These are phyloP conservation scores for Neurospora sp. DNA, from an alignment of 495 filamentous ascomycete genomes.

Conservation along the genomic window DNA sequence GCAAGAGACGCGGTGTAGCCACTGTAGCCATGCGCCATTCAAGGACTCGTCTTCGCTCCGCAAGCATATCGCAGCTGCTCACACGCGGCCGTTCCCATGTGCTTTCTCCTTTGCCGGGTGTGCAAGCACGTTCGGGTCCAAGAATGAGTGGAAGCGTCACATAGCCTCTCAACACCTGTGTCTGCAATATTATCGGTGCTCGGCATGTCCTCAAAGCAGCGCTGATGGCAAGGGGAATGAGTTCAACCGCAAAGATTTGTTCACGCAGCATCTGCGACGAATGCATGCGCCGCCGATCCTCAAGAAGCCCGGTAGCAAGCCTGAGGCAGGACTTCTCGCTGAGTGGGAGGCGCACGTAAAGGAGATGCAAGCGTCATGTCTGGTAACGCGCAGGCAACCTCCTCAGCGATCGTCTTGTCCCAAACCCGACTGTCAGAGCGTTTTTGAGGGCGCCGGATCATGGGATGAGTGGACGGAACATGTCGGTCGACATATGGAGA, in stretches of 20 bases:
- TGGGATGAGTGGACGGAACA: constrained; percentile 93
- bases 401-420: constrained; percentile 61
- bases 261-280: constrained; percentile 86
- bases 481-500: constrained; percentile 81
- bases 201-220: constrained; percentile 55
- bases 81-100: constrained; percentile 70
- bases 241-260: constrained; percentile 89
- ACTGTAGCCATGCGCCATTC: constrained; percentile 47
- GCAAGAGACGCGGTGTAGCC: constrained; percentile 43
- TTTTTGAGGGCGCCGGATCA: constrained; percentile 58
- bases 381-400: constrained; percentile 52
- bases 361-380: constrained; percentile 58
- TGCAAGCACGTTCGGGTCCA: constrained; percentile 72
- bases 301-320: constrained; percentile 38
- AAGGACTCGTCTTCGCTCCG: constrained; percentile 47
- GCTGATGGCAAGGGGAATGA: constrained; percentile 48
- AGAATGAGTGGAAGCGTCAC: constrained; percentile 93
- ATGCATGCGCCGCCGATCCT: constrained; percentile 63
- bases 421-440: constrained; percentile 52
- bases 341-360: constrained; percentile 49
- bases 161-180: constrained; percentile 82
- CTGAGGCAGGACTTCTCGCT: constrained; percentile 40
- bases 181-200: constrained; percentile 74
- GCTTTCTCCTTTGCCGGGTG: constrained; percentile 82
- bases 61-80: constrained; percentile 50